Evolutionary conservation across 2,329 filamentous ascomycete genomes (phyloP), one percentile per base, ranked within the genome.

Genomic region (Chaetomiaceae sp.): DNA sequence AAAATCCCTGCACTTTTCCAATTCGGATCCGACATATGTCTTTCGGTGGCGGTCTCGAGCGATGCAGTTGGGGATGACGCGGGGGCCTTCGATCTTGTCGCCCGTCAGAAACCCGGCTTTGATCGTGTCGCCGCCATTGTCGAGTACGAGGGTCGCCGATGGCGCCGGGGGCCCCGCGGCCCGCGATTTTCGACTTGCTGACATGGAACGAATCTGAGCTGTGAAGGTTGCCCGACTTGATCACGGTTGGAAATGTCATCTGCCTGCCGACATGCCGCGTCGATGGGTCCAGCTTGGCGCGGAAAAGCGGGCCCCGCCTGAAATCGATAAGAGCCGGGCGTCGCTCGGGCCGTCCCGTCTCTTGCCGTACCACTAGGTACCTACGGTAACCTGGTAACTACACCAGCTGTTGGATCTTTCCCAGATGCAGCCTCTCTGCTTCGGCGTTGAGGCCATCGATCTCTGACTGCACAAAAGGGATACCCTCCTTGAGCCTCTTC

Each of bases 51-150:
- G 87, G 61, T 89, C 85, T 65, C 89, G 86, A 30, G 88, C 89
- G 56, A 99, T 81, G 67, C 87, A 92, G 70, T 99, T 99, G 4
- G 91, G 89, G 55, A 96, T 85, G 8, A 87, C 70, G 34, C 78
- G 75, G 58, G 88, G 95, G n/a, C 70, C 68, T 57, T 75, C 71
- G 31, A 61, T 58, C 46, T 69, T 65, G 21, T 72, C 64, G 21
- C 67, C 68, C 31, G 72, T 68, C 1, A 83, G 82, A 61, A 92
- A 86, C 47, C 93, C 93, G 14, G 91, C 90, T 72, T 99, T 99
- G 67, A 99, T 80, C 6, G 85, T 91, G 70, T 88, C 86, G 38
- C 86, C 91, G 66, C 93, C 93, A 73, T 97, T 96, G 73, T 99
- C 93, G 63, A 99, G 76, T 40, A 99, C 78, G 48, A 99, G 83